Conservation (phyloP, 805 yeast species). For the Kuraishia cidri region DNA sequence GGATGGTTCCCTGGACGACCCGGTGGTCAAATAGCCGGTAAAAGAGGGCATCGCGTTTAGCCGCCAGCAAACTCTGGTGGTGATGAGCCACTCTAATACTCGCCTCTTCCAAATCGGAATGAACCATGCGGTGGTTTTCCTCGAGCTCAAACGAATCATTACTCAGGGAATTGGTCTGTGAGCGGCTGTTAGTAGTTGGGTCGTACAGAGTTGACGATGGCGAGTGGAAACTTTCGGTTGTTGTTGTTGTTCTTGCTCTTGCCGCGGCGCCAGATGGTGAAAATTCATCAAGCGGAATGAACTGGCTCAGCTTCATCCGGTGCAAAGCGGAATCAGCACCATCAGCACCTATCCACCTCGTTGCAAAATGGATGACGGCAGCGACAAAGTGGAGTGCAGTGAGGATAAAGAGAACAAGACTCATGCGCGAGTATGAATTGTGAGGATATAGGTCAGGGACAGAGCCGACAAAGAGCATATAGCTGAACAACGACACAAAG, state of each 20-base stretch:
- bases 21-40: slow-evolving; percentile 22
- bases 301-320: slow-evolving; percentile 5
- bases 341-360: slow-evolving; percentile 27
- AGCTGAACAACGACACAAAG: slow-evolving; percentile 41
- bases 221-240: slow-evolving; percentile 12
- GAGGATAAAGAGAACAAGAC: slow-evolving; percentile 47
- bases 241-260: no score
- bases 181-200: slow-evolving; percentile 7
- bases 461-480: slow-evolving; percentile 47
- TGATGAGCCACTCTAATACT: slow-evolving; percentile 3
- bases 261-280: slow-evolving; percentile 4
- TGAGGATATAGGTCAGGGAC: slow-evolving; percentile 68
- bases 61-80: slow-evolving; percentile 6
- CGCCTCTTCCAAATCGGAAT: slow-evolving; percentile 4
- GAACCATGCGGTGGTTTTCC: slow-evolving; percentile 1
- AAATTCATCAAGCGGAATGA: slow-evolving; percentile 18
- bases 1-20: slow-evolving; percentile 8
- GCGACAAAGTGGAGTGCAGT: slow-evolving; percentile 43
- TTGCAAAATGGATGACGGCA: slow-evolving; percentile 40
- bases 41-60: slow-evolving; percentile 23
- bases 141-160: slow-evolving; percentile 1
- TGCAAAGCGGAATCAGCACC: slow-evolving; percentile 4
- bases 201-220: slow-evolving; percentile 27
- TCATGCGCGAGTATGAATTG: slow-evolving; percentile 64
- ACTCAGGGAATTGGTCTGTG: background rate